Evolutionary conservation across 495 filamentous ascomycete species (phyloP).

Genomic region (Penicillium paradoxum): DNA sequence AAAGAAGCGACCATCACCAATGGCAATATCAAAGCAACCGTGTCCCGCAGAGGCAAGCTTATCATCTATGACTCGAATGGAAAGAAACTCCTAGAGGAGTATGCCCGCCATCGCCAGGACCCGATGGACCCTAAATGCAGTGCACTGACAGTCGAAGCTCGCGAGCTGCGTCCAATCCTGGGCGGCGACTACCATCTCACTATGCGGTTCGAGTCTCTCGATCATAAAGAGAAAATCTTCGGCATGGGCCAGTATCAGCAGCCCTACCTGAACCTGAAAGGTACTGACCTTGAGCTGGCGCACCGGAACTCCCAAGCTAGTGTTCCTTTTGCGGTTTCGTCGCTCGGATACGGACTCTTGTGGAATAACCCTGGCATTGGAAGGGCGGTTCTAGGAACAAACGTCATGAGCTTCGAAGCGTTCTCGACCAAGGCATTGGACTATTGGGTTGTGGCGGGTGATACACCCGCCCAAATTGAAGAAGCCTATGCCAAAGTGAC

Average conservation of each 20-base stretch:
- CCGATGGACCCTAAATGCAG: constrained; percentile 51
- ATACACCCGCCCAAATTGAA: constrained; percentile 48
- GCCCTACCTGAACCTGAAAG: constrained; percentile 51
- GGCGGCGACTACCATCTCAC: constrained; percentile 52
- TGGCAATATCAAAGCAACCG: constrained; percentile 46
- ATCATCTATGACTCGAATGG: constrained; percentile 44
- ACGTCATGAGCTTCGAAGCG: constrained; percentile 56
- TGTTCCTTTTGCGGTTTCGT: constrained; percentile 52
- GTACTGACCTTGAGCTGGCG: constrained; percentile 51
- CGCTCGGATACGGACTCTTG: constrained; percentile 51
- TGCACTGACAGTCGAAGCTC: constrained; percentile 48
- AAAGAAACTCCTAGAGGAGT: constrained; percentile 50
- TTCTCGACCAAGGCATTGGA: constrained; percentile 49
- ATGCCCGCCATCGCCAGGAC: constrained; percentile 47
- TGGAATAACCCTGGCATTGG: constrained; percentile 58
- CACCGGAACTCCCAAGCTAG: constrained; percentile 59
- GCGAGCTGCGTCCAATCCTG: constrained; percentile 49
- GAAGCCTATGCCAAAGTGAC: constrained; percentile 47
- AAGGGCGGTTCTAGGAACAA: constrained; percentile 50
- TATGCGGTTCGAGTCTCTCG: constrained; percentile 47
- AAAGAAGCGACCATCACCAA: constrained; percentile 44
- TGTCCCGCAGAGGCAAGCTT: constrained; percentile 45
- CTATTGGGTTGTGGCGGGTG: constrained; percentile 55
- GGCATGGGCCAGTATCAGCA: constrained; percentile 64
- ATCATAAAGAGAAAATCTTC: constrained; percentile 50